Evolutionary conservation across 2,329 filamentous ascomycete species (phyloP), one percentile per base, ranked within the genome.

Genomic region (Phialemonium atrogriseum): DNA sequence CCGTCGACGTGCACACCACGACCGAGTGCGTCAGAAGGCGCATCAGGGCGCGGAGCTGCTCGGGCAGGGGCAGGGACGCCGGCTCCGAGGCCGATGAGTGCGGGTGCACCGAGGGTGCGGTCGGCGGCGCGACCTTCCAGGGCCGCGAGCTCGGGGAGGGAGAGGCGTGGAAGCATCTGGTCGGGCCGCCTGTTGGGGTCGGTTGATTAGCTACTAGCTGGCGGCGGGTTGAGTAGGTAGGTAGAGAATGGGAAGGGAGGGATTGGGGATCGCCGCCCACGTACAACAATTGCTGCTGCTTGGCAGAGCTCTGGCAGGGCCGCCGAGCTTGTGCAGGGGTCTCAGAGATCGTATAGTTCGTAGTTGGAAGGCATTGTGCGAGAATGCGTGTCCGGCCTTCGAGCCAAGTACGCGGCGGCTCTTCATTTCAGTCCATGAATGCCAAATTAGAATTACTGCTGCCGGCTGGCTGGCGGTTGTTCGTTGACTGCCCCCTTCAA

Each of bases 1-100:
- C 50, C n/a, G 55, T 49, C 14, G 68, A 55, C 14, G 70, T 74
- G 46, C 69, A 69, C 10, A 73, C 64, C n/a, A 73, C 68, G 22
- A 71, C 68, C 1, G 69, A 66, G 44, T 72, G 65, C 3, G 66
- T 56, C 10, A 76, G 54, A 10, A 67, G 61, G 35, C 71, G 68
- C 65, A 75, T 69, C 14, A 70, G 56, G 28, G 58, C 54, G 34
- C 68, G 70, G 14, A 73, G 56, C 31, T 69, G 59, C 36, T 68
- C 66, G 17, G 66, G 50, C 20, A 68, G 50, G 37, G 35, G 42
- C 37, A 30, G 44, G n/a, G n/a, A n/a, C n/a, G n/a, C n/a, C n/a
- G n/a, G n/a, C 30, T 32, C 33, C 23, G 36, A 24, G 30, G 27
- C n/a, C 27, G 39, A 37, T 21, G 46, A 44, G 8, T 52, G 46